Percentiles rank a stretch among this genome's conserved stretches.
Evolutionary conservation across 441 rosid species (phyloP).

Genomic region (Gossypium trilobum): DNA sequence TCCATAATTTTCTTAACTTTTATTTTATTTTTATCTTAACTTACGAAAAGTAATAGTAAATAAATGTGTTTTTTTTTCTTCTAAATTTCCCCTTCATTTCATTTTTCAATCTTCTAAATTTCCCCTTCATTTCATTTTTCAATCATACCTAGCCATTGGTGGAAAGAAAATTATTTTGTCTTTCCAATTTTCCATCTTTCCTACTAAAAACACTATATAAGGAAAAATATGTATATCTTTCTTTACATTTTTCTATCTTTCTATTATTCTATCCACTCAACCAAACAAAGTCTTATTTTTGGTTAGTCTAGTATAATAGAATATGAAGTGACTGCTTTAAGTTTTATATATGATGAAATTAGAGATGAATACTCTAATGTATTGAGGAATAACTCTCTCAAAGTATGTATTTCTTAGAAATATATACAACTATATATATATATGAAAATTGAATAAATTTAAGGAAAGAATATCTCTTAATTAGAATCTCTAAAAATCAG

Average conservation of each 20-base stretch:
- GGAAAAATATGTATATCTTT: background rate
- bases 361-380: too few relatives aligned
- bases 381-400: too few relatives aligned
- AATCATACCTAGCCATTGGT: background rate
- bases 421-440: too few relatives aligned
- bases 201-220: background rate
- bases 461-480: too few relatives aligned
- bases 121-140: background rate
- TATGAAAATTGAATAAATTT: too few relatives aligned
- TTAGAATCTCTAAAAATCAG: too few relatives aligned
- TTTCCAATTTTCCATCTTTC: background rate
- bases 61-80: background rate
- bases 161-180: background rate
- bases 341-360: background rate
- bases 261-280: background rate
- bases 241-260: background rate
- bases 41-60: background rate
- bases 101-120: background rate
- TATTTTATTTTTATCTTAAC: background rate
- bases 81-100: background rate
- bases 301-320: background rate
- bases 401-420: too few relatives aligned
- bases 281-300: background rate
- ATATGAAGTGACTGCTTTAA: slow-evolving; percentile 4
- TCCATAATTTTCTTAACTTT: background rate